Conservation (phyloP, 176 grass and related monocot species). For the Elaeis guineensis region DNA sequence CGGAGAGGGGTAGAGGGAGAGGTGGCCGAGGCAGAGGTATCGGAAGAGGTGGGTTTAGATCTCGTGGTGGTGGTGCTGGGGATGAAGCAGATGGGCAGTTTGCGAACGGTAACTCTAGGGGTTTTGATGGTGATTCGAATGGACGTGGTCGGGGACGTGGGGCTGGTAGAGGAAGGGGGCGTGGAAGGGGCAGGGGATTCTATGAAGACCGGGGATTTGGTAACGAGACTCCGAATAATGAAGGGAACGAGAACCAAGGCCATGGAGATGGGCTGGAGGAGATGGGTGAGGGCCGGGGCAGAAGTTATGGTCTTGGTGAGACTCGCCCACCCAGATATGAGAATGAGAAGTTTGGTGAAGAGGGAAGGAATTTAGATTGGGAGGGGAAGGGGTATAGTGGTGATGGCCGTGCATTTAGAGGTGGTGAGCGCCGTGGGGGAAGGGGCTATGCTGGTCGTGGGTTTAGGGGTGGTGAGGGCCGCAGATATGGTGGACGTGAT, state of each 20-base stretch:
- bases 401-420: constrained; percentile 3
- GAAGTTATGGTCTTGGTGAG: not conserved
- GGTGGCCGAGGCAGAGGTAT: constrained; percentile 1
- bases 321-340: not conserved
- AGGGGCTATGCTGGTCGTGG: constrained; percentile 6
- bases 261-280: not conserved
- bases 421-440: not conserved
- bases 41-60: not conserved
- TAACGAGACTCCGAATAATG: not conserved
- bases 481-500: not conserved
- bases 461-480: not conserved
- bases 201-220: constrained; percentile 6
- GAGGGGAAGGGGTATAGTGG: not conserved
- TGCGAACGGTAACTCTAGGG: not conserved
- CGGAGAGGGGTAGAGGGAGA: constrained; percentile 6
- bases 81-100: not conserved
- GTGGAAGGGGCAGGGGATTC: constrained; percentile 11
- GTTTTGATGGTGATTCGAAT: constrained; percentile 1
- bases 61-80: not conserved
- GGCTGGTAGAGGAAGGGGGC: constrained; percentile 12
- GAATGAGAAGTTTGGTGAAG: not conserved
- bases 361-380: not conserved
- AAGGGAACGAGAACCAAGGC: not conserved
- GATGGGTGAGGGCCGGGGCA: not conserved
- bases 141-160: not conserved